Percentiles rank a stretch among this genome's conserved stretches.
Conservation (phyloP, 768 basidiomycete genomes). For the Phylloporus sp. region DNA sequence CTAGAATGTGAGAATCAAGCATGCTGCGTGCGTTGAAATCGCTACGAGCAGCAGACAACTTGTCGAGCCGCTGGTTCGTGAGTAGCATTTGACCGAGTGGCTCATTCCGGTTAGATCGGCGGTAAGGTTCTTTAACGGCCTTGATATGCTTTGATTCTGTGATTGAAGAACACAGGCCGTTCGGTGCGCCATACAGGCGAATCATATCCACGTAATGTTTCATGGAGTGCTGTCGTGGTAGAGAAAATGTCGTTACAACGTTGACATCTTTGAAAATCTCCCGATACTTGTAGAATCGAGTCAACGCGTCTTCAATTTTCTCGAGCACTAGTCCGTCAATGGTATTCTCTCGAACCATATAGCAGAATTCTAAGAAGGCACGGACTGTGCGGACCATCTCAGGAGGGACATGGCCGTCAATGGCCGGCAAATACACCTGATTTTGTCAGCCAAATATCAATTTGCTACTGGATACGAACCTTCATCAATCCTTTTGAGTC, state of each 20-base stretch:
- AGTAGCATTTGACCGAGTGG: constrained; percentile 31
- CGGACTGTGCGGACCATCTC: constrained; percentile 16
- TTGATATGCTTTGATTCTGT: constrained; percentile 36
- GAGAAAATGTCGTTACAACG: constrained; percentile 18
- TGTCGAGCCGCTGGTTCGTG: constrained; percentile 26
- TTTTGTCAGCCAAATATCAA: not conserved
- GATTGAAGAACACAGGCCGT: constrained; percentile 35
- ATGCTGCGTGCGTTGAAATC: constrained; percentile 21
- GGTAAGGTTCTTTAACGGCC: constrained; percentile 30
- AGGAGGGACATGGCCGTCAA: constrained; percentile 18
- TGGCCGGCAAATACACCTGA: constrained; percentile 28
- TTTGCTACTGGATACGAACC: constrained; percentile 5
- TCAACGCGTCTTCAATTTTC: constrained; percentile 14
- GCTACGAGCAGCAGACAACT: constrained; percentile 16
- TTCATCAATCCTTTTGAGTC: constrained; percentile 39
- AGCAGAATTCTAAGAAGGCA: constrained; percentile 32
- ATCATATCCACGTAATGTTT: constrained; percentile 26
- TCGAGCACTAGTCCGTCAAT: constrained; percentile 16
- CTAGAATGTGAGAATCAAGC: constrained; percentile 8
- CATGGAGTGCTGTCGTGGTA: constrained; percentile 32
- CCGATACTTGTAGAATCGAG: constrained; percentile 18
- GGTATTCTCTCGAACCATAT: constrained; percentile 19
- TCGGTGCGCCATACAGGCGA: constrained; percentile 28
- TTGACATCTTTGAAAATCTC: constrained; percentile 12
- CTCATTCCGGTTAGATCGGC: constrained; percentile 16